phyloP scores from a whole-genome alignment of 495 filamentous ascomycete species.

The Articulospora tetracladia region DNA sequence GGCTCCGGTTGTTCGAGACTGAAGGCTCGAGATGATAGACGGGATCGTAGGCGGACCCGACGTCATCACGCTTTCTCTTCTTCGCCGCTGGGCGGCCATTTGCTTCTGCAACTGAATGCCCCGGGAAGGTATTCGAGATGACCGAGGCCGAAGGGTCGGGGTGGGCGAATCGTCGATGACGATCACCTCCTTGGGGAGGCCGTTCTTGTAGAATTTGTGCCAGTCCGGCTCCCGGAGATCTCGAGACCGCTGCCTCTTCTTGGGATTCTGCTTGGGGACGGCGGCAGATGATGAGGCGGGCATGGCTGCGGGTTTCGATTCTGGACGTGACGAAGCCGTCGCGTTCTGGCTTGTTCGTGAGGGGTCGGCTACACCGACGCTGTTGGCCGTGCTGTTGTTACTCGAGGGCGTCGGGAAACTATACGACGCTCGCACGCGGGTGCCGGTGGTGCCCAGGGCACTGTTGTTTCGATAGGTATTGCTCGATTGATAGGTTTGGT shows the following conservation, averaged over 20 bases:
- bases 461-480: conserved; percentile 20
- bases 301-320: conserved; percentile 30
- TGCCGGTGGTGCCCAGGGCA: conserved; percentile 22
- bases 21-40: conserved; percentile 57
- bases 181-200: conserved; percentile 88
- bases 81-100: conserved; percentile 38
- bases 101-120: conserved; percentile 6
- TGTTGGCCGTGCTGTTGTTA: conserved; percentile 20
- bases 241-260: conserved; percentile 51
- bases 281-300: conserved; percentile 27
- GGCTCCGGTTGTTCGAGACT: conserved; percentile 68
- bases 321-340: conserved; percentile 13
- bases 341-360: conserved; percentile 19
- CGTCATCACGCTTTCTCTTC: conserved; percentile 43
- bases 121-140: conserved; percentile 13
- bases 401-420: conserved; percentile 24
- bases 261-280: conserved; percentile 27
- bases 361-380: conserved; percentile 17
- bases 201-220: conserved; percentile 89
- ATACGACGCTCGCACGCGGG: conserved; percentile 26
- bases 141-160: conserved; percentile 19
- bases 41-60: conserved; percentile 49
- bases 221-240: conserved; percentile 62
- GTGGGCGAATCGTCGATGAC: conserved; percentile 82
- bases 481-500: conserved; percentile 54